These are phyloP conservation scores for Neofusicoccum laricinum DNA, from an alignment of 2,329 filamentous ascomycete genomes.

Conservation along the genomic window DNA sequence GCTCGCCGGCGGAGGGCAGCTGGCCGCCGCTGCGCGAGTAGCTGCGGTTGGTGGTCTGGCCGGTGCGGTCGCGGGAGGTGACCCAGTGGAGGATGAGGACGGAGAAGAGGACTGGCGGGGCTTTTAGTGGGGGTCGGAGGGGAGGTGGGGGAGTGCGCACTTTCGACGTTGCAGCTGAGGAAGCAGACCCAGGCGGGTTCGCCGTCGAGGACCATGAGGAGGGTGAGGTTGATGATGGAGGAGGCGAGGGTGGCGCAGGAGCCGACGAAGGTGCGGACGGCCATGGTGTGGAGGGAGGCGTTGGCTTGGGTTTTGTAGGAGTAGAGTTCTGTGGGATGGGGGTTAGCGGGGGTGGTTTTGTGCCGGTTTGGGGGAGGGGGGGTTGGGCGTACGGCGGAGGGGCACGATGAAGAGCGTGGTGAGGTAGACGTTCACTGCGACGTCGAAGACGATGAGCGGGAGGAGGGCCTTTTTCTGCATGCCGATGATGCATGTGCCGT, in stretches of 20 bases:
- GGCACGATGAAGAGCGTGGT: slow-evolving; percentile 63
- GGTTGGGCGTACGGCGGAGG: slow-evolving; percentile 37
- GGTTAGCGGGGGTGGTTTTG: not conserved
- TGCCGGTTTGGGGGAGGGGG: not conserved
- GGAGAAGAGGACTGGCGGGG: not conserved
- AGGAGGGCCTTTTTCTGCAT: slow-evolving; percentile 59
- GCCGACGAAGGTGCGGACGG: slow-evolving; percentile 8
- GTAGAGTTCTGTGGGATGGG: not conserved
- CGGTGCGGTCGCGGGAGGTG: slow-evolving; percentile 1
- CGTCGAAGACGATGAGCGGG: slow-evolving; percentile 60
- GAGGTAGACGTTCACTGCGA: slow-evolving; percentile 61
- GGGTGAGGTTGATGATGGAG: not conserved
- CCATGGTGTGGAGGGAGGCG: not conserved
- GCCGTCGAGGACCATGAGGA: slow-evolving; percentile 1
- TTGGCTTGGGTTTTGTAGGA: not conserved
- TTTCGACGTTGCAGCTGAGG: slow-evolving; percentile 3
- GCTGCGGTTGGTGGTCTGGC: not conserved
- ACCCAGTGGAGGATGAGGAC: slow-evolving; percentile 6
- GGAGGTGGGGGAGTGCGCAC: not conserved
- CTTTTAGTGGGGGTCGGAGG: too few species aligned
- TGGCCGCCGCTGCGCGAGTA: not conserved
- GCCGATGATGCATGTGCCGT: slow-evolving; percentile 55
- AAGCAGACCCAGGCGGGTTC: slow-evolving; percentile 13
- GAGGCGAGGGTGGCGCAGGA: not conserved
- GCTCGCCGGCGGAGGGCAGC: not conserved